These are phyloP conservation scores for Astrothelium subdiscretum DNA, from an alignment of 495 filamentous ascomycete species.

Conservation along the genomic window DNA sequence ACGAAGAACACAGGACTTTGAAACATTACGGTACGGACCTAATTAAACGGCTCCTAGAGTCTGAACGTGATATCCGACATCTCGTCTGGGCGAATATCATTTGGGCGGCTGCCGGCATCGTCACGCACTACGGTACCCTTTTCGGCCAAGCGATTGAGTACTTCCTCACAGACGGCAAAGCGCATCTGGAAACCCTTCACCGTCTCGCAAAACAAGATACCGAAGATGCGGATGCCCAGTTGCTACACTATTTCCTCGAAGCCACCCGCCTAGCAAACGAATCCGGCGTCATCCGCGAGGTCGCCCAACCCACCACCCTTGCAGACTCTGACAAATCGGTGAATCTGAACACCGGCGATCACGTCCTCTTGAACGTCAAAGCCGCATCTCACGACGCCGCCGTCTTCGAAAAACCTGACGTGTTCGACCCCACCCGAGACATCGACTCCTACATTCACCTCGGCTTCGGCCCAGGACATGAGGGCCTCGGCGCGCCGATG, in stretches of 20 bases:
- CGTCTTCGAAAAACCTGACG: conserved; percentile 23
- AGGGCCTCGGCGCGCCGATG: conserved; percentile 25
- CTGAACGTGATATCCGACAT: conserved; percentile 15
- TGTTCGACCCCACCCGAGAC: conserved; percentile 17
- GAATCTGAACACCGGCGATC: conserved; percentile 35
- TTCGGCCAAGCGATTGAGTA: conserved; percentile 30
- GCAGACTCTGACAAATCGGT: conserved; percentile 34
- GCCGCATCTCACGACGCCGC: conserved; percentile 22
- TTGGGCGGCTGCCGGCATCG: conserved; percentile 33
- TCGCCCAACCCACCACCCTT: conserved; percentile 25
- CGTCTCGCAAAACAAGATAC: conserved; percentile 32
- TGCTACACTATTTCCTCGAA: conserved; percentile 32
- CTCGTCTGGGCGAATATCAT: conserved; percentile 30
- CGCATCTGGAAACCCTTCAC: conserved; percentile 40
- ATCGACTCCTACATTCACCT: conserved; percentile 26
- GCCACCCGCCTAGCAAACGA: conserved; percentile 24
- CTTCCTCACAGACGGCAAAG: conserved; percentile 34
- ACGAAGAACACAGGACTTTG: conserved; percentile 6
- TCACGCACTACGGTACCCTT: conserved; percentile 29
- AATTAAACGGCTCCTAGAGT: conserved; percentile 21
- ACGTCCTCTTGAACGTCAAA: conserved; percentile 39
- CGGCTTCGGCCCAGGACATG: conserved; percentile 21
- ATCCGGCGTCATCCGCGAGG: conserved; percentile 20
- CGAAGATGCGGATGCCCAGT: conserved; percentile 23
- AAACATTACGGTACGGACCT: conserved; percentile 27